These are phyloP conservation scores for Capsicum baccatum DNA, from an alignment of 257 asterid species.

Conservation along the genomic window DNA sequence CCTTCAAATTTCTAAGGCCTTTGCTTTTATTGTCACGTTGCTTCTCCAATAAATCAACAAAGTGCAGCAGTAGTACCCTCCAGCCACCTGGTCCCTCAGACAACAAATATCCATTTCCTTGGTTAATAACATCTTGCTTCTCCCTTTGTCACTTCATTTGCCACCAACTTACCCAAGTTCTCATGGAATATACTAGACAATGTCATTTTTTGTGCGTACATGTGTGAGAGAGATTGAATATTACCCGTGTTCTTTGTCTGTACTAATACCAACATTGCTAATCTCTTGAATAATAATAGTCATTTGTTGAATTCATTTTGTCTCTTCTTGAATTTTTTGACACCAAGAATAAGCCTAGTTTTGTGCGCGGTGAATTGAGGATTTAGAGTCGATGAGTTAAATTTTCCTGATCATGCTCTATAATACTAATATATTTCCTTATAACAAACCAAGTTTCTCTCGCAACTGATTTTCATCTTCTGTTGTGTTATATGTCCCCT, in stretches of 20 bases:
- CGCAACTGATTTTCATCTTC: neutral
- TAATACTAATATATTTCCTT: too few species aligned
- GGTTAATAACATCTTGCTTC: slow-evolving; percentile 22
- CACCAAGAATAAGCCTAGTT: neutral
- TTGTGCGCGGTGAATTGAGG: neutral
- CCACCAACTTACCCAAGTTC: slow-evolving; percentile 17
- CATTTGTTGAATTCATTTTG: neutral
- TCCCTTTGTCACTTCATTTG: slow-evolving; percentile 23
- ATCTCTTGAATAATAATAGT: neutral
- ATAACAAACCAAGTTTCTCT: neutral
- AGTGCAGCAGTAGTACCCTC: slow-evolving; percentile 24
- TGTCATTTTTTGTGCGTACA: slow-evolving; percentile 32
- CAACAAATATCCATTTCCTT: slow-evolving; percentile 29
- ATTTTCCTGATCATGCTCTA: neutral
- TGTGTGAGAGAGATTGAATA: slow-evolving; percentile 44
- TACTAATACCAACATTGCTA: slow-evolving; percentile 30
- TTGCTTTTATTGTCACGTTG: neutral
- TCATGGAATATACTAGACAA: slow-evolving; percentile 50
- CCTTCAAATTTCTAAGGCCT: neutral
- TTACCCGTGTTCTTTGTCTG: slow-evolving; percentile 43
- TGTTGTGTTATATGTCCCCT: neutral
- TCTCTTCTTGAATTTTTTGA: neutral
- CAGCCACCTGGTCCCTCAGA: slow-evolving; percentile 18
- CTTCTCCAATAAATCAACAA: slow-evolving; percentile 26
- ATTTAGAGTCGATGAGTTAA: neutral